These are phyloP conservation scores for Backusella luteola DNA, from an alignment of 192 early-diverging fungal genomes.

Conservation along the genomic window DNA sequence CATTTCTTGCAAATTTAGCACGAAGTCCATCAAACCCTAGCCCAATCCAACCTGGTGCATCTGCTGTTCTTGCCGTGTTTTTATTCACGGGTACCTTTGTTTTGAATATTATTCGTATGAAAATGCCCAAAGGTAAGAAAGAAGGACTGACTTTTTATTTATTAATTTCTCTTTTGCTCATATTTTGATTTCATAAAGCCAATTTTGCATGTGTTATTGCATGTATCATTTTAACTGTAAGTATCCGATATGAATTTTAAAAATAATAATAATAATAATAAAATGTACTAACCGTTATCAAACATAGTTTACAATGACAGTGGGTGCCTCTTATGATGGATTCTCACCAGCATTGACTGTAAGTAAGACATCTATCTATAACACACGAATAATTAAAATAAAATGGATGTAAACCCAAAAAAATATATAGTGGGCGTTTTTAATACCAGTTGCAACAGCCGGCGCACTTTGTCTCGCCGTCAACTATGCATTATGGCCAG, in stretches of 20 bases:
- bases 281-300: neutral
- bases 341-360: constrained; percentile 20
- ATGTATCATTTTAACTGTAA: neutral
- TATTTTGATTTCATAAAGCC: neutral
- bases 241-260: neutral
- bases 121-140: constrained; percentile 25
- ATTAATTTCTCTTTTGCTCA: too few relatives aligned
- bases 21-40: constrained; percentile 1
- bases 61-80: constrained; percentile 27
- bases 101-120: constrained; percentile 23
- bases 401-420: too few relatives aligned
- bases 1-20: constrained; percentile 27
- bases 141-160: neutral
- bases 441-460: constrained; percentile 19
- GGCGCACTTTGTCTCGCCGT: constrained; percentile 20
- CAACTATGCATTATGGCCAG: constrained; percentile 30
- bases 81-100: constrained; percentile 29
- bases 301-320: constrained; percentile 27
- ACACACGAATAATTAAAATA: too few relatives aligned
- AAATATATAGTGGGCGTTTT: constrained; percentile 20
- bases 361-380: neutral
- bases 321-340: neutral
- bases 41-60: constrained; percentile 18
- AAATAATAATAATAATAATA: too few relatives aligned
- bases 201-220: neutral